Conservation (phyloP, 805 yeast genomes). For the Zygotorulaspora sp. region DNA sequence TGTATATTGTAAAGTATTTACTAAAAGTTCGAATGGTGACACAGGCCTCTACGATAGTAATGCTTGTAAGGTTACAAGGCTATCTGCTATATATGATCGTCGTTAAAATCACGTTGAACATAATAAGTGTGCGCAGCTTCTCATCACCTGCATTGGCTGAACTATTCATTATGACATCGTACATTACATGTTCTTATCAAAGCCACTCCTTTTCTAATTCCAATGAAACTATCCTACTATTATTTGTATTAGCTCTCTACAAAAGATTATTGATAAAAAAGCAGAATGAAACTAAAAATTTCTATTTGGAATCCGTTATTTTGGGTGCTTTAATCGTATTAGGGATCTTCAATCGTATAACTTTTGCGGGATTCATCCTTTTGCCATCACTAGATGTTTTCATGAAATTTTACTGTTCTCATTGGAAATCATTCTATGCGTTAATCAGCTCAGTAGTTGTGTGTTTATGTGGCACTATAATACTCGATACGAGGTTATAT, state of each 20-base stretch:
- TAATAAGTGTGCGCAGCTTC: slow-evolving; percentile 42
- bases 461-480: slow-evolving; percentile 39
- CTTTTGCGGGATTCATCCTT: slow-evolving; percentile 71
- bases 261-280: slow-evolving; percentile 22
- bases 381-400: slow-evolving; percentile 52
- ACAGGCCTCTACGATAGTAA: slow-evolving; percentile 49
- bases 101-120: slow-evolving; percentile 42
- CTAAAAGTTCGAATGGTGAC: slow-evolving; percentile 6
- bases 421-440: slow-evolving; percentile 33
- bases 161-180: slow-evolving; percentile 47
- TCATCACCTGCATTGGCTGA: slow-evolving; percentile 40
- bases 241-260: slow-evolving; percentile 41
- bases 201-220: slow-evolving; percentile 88
- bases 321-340: slow-evolving; percentile 51
- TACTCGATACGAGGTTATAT: slow-evolving; percentile 52
- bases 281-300: slow-evolving; percentile 7
- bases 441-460: slow-evolving; percentile 36
- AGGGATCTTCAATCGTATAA: slow-evolving; percentile 81
- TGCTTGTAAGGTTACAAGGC: slow-evolving; percentile 48
- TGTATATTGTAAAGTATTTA: slow-evolving; percentile 28
- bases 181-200: slow-evolving; percentile 74
- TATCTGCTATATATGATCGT: slow-evolving; percentile 37
- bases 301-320: slow-evolving; percentile 17
- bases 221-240: slow-evolving; percentile 54
- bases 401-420: slow-evolving; percentile 39